Percentiles rank a stretch among this genome's conserved stretches.
Evolutionary conservation across 192 early-diverging fungal genomes (phyloP).

Genomic region (Dissophora ornata): DNA sequence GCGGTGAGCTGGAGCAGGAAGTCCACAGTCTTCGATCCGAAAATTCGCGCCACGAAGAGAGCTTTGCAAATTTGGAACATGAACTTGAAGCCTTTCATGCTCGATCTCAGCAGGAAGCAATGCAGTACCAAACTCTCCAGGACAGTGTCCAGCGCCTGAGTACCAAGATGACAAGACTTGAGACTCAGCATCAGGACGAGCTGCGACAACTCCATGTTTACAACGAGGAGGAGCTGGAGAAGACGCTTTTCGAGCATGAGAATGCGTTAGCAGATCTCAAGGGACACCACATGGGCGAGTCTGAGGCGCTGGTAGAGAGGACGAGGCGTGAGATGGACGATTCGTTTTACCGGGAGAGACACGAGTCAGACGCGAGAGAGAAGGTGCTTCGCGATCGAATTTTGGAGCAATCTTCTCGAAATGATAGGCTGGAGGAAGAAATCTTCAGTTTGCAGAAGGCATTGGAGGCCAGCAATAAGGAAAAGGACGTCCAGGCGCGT

Average conservation of each 20-base stretch:
- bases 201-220: constrained; percentile 21
- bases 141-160: constrained; percentile 40
- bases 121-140: constrained; percentile 32
- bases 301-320: background rate
- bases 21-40: constrained; percentile 5
- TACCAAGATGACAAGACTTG: constrained; percentile 34
- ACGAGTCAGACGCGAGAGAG: constrained; percentile 28
- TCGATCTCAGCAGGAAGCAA: constrained; percentile 34
- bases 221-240: constrained; percentile 15
- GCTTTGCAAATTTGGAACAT: background rate
- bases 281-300: constrained; percentile 6
- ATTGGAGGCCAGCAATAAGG: background rate
- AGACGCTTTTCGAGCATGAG: constrained; percentile 16
- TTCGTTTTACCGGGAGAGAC: background rate
- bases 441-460: constrained; percentile 23
- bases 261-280: background rate
- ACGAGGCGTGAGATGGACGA: constrained; percentile 2
- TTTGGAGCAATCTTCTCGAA: background rate
- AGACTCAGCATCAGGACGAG: constrained; percentile 32
- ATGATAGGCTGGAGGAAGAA: constrained; percentile 24
- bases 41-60: background rate
- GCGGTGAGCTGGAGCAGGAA: constrained; percentile 13
- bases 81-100: constrained; percentile 15
- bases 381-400: constrained; percentile 25
- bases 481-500: constrained; percentile 15